Evolutionary conservation across 805 yeast species (phyloP).

Genomic region (Cyberlindnera maclurae): DNA sequence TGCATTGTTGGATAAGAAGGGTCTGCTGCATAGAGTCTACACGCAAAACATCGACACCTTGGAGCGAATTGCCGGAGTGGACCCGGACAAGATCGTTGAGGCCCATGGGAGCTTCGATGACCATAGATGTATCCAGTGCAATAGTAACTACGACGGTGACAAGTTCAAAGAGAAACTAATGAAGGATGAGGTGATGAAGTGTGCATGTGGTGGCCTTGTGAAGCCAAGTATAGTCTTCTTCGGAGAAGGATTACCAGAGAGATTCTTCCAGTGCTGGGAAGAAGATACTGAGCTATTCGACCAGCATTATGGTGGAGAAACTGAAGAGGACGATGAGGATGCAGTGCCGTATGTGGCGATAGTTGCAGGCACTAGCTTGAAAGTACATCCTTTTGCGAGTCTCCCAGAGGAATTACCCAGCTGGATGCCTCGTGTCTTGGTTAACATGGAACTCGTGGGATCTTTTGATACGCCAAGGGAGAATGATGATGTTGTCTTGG

Average conservation of each 20-base stretch:
- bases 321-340: background rate
- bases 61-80: constrained; percentile 78
- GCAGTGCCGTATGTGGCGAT: constrained; percentile 57
- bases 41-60: constrained; percentile 93
- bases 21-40: constrained; percentile 59
- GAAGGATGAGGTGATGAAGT: constrained; percentile 32
- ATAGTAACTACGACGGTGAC: constrained; percentile 41
- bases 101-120: constrained; percentile 93
- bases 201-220: constrained; percentile 69
- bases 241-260: constrained; percentile 77
- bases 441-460: constrained; percentile 77
- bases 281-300: constrained; percentile 28
- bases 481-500: constrained; percentile 53
- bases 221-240: constrained; percentile 94
- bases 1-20: constrained; percentile 57
- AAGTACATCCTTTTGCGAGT: constrained; percentile 86
- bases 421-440: constrained; percentile 48
- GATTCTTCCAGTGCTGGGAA: constrained; percentile 67
- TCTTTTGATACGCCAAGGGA: constrained; percentile 52
- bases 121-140: constrained; percentile 79
- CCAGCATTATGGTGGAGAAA: constrained; percentile 1
- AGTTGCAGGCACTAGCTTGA: constrained; percentile 88
- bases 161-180: constrained; percentile 36
- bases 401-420: constrained; percentile 60
- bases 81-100: constrained; percentile 60